Evolutionary conservation across 2,329 filamentous ascomycete genomes (phyloP).

Genomic region (Hypoxylon sp.): DNA sequence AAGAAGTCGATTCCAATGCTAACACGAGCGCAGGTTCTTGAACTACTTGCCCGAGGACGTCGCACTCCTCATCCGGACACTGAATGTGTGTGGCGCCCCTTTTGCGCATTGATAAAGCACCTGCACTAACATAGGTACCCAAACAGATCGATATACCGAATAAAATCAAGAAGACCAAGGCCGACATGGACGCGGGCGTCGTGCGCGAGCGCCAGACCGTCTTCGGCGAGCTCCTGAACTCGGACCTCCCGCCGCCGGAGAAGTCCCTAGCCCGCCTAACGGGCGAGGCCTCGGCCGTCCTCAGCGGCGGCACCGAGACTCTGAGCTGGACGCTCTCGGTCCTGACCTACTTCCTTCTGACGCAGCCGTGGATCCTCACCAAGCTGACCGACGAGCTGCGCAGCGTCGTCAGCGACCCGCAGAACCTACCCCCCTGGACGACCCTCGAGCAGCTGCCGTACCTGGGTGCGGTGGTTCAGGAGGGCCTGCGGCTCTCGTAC

Average conservation of each 20-base stretch:
- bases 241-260: slow-evolving; percentile 54
- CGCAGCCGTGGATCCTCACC: slow-evolving; percentile 50
- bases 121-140: slow-evolving; percentile 2
- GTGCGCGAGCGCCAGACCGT: slow-evolving; percentile 47
- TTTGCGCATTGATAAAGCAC: background rate
- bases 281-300: slow-evolving; percentile 54
- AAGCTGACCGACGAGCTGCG: slow-evolving; percentile 56
- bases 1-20: background rate
- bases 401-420: slow-evolving; percentile 26
- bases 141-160: slow-evolving; percentile 33
- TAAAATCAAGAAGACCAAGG: slow-evolving; percentile 22
- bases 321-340: slow-evolving; percentile 55
- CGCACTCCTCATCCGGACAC: slow-evolving; percentile 18
- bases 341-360: slow-evolving; percentile 56
- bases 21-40: slow-evolving; percentile 22
- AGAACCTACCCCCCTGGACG: slow-evolving; percentile 36
- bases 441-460: slow-evolving; percentile 48
- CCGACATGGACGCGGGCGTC: slow-evolving; percentile 14
- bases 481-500: slow-evolving; percentile 46
- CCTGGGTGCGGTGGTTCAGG: slow-evolving; percentile 43
- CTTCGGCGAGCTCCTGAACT: slow-evolving; percentile 53
- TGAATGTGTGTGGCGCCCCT: slow-evolving; percentile 22
- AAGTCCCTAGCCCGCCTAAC: slow-evolving; percentile 54
- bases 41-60: slow-evolving; percentile 28
- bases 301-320: slow-evolving; percentile 58